These are phyloP conservation scores for Phytophthora cactorum DNA, from an alignment of 352 stramenopile genomes.

Conservation along the genomic window DNA sequence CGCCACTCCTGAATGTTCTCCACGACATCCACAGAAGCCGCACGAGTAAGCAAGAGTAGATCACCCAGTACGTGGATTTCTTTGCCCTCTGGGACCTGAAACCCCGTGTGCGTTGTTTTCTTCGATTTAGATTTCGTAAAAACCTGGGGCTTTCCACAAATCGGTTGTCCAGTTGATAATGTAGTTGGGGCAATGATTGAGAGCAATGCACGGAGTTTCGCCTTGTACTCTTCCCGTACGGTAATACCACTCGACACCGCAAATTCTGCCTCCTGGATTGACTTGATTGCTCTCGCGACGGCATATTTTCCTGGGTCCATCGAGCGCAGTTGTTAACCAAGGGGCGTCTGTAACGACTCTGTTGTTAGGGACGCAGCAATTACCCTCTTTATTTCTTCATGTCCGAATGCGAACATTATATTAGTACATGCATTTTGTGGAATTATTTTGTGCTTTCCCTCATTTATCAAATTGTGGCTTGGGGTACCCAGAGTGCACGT, in stretches of 20 bases:
- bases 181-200: constrained; percentile 18
- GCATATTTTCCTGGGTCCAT: neutral
- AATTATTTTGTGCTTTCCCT: no score
- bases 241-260: constrained; percentile 50
- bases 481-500: no score
- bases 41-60: constrained; percentile 54
- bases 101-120: neutral
- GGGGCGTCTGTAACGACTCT: no score
- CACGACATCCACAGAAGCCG: constrained; percentile 64
- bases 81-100: constrained; percentile 31
- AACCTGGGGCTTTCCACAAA: neutral
- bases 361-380: no score
- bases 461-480: no score
- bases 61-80: constrained; percentile 65
- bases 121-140: constrained; percentile 3
- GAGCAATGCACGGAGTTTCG: constrained; percentile 36
- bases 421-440: no score
- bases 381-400: no score
- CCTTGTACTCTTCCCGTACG: constrained; percentile 60
- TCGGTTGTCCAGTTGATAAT: neutral
- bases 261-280: constrained; percentile 45
- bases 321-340: no score
- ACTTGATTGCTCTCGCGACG: constrained; percentile 4
- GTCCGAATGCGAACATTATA: no score
- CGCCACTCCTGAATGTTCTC: constrained; percentile 56